These are phyloP conservation scores for Suillus spraguei DNA, from an alignment of 768 basidiomycete species.

Conservation along the genomic window DNA sequence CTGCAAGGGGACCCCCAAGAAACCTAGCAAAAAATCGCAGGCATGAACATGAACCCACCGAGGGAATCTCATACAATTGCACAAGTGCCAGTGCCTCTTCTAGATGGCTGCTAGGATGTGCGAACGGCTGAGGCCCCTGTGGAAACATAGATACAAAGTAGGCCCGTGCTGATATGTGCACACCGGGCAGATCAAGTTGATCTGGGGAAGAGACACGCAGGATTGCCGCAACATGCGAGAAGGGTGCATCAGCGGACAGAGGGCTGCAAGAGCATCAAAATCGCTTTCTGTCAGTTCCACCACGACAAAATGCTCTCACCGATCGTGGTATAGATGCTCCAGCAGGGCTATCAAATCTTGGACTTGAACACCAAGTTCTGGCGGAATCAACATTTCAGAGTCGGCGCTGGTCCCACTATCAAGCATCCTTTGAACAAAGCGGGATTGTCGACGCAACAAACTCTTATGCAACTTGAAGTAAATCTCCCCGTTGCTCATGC, in stretches of 20 bases:
- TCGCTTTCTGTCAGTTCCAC: neutral
- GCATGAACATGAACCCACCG: slow-evolving; percentile 41
- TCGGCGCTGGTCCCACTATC: slow-evolving; percentile 10
- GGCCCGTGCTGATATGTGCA: slow-evolving; percentile 48
- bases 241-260: slow-evolving; percentile 43
- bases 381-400: slow-evolving; percentile 34
- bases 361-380: slow-evolving; percentile 38
- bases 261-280: slow-evolving; percentile 39
- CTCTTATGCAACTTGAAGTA: slow-evolving; percentile 60
- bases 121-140: slow-evolving; percentile 45
- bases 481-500: slow-evolving; percentile 22
- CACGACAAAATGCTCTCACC: slow-evolving; percentile 45
- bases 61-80: slow-evolving; percentile 44
- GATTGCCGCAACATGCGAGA: slow-evolving; percentile 52
- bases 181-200: slow-evolving; percentile 56
- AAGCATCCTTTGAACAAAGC: slow-evolving; percentile 18
- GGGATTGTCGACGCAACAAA: slow-evolving; percentile 56
- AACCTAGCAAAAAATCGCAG: neutral
- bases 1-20: neutral
- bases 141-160: slow-evolving; percentile 52
- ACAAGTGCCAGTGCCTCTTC: slow-evolving; percentile 59
- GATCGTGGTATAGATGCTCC: slow-evolving; percentile 68
- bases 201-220: slow-evolving; percentile 58
- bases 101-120: slow-evolving; percentile 41
- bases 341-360: slow-evolving; percentile 59